Conservation (phyloP, 176 grass and related monocot species). For the Avena atlantica region DNA sequence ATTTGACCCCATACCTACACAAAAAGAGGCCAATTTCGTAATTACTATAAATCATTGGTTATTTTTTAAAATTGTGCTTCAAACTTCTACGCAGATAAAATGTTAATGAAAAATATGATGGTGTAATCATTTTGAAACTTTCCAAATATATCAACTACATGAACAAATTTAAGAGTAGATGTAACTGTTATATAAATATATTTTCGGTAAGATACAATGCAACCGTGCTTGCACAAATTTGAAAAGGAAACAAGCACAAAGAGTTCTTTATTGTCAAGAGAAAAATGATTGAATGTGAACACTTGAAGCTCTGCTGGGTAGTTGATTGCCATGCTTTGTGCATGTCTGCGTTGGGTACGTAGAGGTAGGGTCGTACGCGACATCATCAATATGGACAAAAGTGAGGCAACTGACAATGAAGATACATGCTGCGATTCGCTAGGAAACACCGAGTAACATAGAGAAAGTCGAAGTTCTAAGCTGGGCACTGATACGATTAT, state of each 20-base stretch:
- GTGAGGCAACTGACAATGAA: not conserved
- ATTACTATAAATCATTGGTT: not conserved
- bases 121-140: not conserved
- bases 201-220: not conserved
- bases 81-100: not conserved
- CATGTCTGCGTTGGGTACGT: not conserved
- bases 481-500: not conserved
- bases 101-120: constrained; percentile 18
- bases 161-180: not conserved
- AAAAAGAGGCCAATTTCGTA: not conserved
- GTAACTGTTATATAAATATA: not conserved
- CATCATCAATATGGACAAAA: not conserved
- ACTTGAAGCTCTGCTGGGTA: not conserved
- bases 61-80: not conserved
- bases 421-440: not conserved
- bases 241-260: not conserved
- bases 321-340: not conserved
- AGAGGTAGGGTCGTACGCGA: not conserved
- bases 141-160: not conserved
- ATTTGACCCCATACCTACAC: not conserved
- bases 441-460: not conserved
- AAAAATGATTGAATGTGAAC: not conserved
- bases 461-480: constrained; percentile 7
- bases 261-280: constrained; percentile 17
- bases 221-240: not conserved